Base-by-base conservation (phyloP, 768 basidiomycete genomes). In the Termitomyces sp. region DNA sequence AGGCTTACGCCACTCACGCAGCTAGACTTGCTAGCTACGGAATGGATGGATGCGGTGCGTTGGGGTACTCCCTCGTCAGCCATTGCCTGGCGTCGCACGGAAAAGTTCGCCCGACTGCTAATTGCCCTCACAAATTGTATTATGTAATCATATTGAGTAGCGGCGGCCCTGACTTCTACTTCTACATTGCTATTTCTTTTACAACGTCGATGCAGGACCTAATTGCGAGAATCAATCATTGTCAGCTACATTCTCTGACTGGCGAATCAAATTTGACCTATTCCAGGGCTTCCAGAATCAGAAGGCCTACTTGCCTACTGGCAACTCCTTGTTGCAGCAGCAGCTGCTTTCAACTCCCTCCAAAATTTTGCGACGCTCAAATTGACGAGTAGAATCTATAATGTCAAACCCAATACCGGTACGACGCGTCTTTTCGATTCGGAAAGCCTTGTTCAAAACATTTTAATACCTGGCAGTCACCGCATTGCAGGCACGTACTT, bases 291-390 rank as follows among this genome's bases (percentile, higher is more conserved):
- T 10, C 91, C 91, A 0, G 73, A 83, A 48, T 73, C 76, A 14
- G 73, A 74, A 8, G 95, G 94, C 30, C 77, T 80, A 66, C 81
- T 99, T 9, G 92, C 93, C 1, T 80, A 84, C 68, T 98, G 94
- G 94, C 89, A 94, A 70, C 81, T 97, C 52, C 63, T 95, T 58
- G 83, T 94, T 38, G 83, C 92, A 38, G 73, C 78, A 21, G 79
- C 86, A 50, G 91, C 93, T 15, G 56, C 93, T 28, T 91, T 96
- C 78, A 98, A 98, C 76, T 83, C 86, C 2, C 64, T 84, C 3
- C 93, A 97, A 70, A 95, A 90, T 71, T 87, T 91, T 64, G 61
- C 78, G 35, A 93, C 90, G 0, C 78, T 90, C 50, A 86, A 82
- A 59, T 71, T 94, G 62, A 94, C 91, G 40, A 83, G 85, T 55